phyloP scores from a whole-genome alignment of 2,329 filamentous ascomycete species.

The Fusarium bactridioides region DNA sequence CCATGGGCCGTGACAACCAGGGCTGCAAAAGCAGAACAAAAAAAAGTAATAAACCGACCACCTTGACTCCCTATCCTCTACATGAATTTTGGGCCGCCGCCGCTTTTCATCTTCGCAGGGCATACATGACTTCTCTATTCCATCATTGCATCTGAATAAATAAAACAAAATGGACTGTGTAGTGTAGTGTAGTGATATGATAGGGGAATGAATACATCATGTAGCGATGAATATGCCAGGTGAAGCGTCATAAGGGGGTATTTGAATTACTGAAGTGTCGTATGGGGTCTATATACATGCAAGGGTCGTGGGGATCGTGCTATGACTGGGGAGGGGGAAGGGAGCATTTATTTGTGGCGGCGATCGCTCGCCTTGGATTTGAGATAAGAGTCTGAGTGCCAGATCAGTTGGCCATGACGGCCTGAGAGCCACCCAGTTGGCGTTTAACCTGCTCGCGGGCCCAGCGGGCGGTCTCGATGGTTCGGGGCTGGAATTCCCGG shows the following conservation, averaged over 20 bases:
- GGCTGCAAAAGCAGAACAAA: slow-evolving; percentile 35
- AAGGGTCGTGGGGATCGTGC: slow-evolving; percentile 50
- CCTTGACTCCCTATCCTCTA: slow-evolving; percentile 53
- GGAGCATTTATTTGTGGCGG: slow-evolving; percentile 22
- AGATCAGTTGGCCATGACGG: slow-evolving; percentile 59
- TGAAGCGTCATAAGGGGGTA: slow-evolving; percentile 49
- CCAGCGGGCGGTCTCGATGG: slow-evolving; percentile 95
- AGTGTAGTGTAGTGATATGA: slow-evolving; percentile 34
- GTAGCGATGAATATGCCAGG: slow-evolving; percentile 38
- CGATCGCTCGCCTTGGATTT: neutral
- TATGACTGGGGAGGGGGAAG: slow-evolving; percentile 41
- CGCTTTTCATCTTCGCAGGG: slow-evolving; percentile 46
- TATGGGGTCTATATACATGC: slow-evolving; percentile 51
- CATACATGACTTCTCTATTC: slow-evolving; percentile 56
- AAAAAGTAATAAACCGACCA: slow-evolving; percentile 40
- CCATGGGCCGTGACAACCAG: slow-evolving; percentile 33
- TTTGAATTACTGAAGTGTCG: slow-evolving; percentile 51
- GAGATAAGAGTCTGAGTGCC: neutral
- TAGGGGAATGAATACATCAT: slow-evolving; percentile 37
- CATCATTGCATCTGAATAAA: slow-evolving; percentile 44
- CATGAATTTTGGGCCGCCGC: slow-evolving; percentile 52
- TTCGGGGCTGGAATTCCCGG: slow-evolving; percentile 84
- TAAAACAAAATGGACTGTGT: slow-evolving; percentile 40
- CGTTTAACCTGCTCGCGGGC: slow-evolving; percentile 97
- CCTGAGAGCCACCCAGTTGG: slow-evolving; percentile 68